Percentiles rank a stretch among this genome's conserved stretches.
Conservation (phyloP, 495 filamentous ascomycete genomes). For the Podospora anserina region DNA sequence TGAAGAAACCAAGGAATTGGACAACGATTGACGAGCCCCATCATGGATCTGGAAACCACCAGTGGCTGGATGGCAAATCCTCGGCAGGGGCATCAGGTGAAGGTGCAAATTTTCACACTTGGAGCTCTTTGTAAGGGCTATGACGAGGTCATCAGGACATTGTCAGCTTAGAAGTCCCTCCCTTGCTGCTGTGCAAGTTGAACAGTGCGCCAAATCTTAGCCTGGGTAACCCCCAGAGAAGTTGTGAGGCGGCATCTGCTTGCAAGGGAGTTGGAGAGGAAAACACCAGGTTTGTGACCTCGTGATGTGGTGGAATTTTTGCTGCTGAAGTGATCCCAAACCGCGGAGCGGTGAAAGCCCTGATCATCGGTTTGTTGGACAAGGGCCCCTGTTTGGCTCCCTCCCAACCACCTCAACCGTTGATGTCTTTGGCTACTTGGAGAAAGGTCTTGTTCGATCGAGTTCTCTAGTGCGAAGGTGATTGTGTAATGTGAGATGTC, state of each 20-base stretch:
- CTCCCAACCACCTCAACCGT: not conserved
- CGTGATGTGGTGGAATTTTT: constrained; percentile 8
- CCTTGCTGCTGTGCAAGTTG: not conserved
- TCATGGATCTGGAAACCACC: not conserved
- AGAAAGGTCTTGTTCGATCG: not conserved
- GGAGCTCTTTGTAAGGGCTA: not conserved
- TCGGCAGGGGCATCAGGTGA: constrained; percentile 10
- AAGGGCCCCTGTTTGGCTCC: not conserved
- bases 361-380: not conserved
- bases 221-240: not conserved
- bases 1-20: not conserved
- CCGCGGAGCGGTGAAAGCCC: not conserved
- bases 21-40: not conserved
- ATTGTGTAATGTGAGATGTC: too few species aligned
- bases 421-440: not conserved
- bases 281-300: constrained; percentile 2
- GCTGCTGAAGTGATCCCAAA: not conserved
- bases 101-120: constrained; percentile 4
- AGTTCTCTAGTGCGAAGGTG: not conserved
- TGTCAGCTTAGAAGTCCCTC: not conserved
- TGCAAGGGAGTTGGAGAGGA: not conserved
- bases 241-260: not conserved
- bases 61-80: constrained; percentile 1
- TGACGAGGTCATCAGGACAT: not conserved
- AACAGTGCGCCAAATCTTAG: not conserved